These are phyloP conservation scores for Polychytrium aggregatum DNA, from an alignment of 192 early-diverging fungal genomes.

Conservation along the genomic window DNA sequence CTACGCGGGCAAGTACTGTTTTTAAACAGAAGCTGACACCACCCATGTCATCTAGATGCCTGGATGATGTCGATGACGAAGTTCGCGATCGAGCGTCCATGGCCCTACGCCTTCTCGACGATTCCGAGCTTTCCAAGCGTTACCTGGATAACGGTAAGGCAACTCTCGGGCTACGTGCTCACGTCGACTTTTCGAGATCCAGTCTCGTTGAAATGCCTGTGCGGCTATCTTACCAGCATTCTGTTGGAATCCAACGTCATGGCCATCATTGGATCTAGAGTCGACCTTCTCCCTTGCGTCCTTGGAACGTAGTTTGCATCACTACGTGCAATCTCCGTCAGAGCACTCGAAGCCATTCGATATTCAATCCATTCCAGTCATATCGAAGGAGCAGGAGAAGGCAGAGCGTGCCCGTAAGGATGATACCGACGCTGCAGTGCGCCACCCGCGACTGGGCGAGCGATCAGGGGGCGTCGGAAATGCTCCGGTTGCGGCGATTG, in stretches of 20 bases:
- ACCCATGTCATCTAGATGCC: constrained; percentile 47
- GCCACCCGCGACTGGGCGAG: too few species aligned
- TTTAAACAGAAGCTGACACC: background rate
- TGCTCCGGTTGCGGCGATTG: too few species aligned
- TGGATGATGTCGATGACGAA: constrained; percentile 97
- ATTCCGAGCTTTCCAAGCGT: constrained; percentile 45
- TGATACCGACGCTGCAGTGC: too few species aligned
- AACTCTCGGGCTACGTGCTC: background rate
- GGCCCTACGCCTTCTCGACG: constrained; percentile 69
- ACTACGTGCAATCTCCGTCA: constrained; percentile 65
- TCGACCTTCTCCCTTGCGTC: constrained; percentile 74
- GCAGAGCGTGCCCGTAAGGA: constrained; percentile 57
- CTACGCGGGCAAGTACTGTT: constrained; percentile 9
- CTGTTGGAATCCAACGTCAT: too few species aligned
- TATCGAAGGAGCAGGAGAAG: constrained; percentile 77
- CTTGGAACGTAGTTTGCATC: constrained; percentile 76
- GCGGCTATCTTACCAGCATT: too few species aligned
- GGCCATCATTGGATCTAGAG: constrained; percentile 40
- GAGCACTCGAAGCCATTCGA: constrained; percentile 60
- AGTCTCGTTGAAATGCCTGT: too few species aligned
- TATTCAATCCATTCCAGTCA: constrained; percentile 62
- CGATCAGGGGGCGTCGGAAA: too few species aligned
- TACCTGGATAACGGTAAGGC: constrained; percentile 72
- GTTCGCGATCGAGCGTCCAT: constrained; percentile 92
- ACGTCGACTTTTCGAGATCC: too few species aligned